These are phyloP conservation scores for Strobilomyces confusus DNA, from an alignment of 768 basidiomycete species.

Conservation along the genomic window DNA sequence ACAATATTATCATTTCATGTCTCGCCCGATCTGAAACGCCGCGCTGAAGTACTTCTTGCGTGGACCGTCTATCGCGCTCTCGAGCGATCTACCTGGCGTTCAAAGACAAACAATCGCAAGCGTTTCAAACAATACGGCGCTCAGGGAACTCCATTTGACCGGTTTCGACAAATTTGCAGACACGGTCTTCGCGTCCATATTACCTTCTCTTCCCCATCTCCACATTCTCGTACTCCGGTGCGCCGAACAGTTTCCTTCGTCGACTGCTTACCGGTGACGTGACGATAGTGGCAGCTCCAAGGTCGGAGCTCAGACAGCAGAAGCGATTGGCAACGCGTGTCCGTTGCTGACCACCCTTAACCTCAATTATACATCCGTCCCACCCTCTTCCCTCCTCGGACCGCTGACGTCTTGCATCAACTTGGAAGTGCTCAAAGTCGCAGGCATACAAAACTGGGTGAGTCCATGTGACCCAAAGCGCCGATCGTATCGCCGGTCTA, in stretches of 20 bases:
- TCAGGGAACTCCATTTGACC: conserved; percentile 48
- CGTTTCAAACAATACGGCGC: conserved; percentile 28
- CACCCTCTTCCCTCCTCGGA: conserved; percentile 44
- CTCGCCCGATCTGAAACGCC: not conserved
- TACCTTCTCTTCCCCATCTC: conserved; percentile 43
- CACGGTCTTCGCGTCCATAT: conserved; percentile 44
- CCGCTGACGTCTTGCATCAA: conserved; percentile 36
- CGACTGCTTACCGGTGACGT: conserved; percentile 12
- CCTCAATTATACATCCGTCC: conserved; percentile 55
- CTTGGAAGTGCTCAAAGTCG: conserved; percentile 57
- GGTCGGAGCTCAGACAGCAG: conserved; percentile 47
- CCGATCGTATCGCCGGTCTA: not conserved
- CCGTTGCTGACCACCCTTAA: conserved; percentile 46
- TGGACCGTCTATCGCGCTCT: conserved; percentile 46
- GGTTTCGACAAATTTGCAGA: conserved; percentile 54
- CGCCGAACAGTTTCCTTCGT: conserved; percentile 6
- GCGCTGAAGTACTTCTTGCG: conserved; percentile 52
- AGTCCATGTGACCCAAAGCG: conserved; percentile 13
- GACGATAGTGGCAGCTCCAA: conserved; percentile 53
- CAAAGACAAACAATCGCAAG: conserved; percentile 46
- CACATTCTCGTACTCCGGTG: conserved; percentile 55
- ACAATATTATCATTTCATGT: not conserved
- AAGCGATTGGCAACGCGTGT: conserved; percentile 41
- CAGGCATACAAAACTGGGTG: conserved; percentile 61
- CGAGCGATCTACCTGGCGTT: conserved; percentile 50